Evolutionary conservation across 23 red algal genomes (phyloP), one percentile per base, ranked within the genome.

Genomic region (Cyanidium caldarium): DNA sequence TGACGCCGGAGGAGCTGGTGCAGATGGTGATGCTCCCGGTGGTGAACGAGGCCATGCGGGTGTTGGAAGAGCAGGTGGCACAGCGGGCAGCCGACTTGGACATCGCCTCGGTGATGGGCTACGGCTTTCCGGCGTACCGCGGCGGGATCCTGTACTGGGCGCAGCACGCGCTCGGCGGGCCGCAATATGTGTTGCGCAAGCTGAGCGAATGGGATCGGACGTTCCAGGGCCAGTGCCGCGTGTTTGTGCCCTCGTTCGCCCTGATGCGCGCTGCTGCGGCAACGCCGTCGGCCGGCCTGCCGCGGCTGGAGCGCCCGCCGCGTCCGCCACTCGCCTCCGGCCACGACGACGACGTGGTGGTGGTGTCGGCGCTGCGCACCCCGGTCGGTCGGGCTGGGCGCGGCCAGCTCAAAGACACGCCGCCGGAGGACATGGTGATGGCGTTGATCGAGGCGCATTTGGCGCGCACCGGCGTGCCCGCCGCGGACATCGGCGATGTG

Each of bases 121-220:
- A 84, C 75, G 92, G 78, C 21, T 98, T 98, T 67, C 92, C 92
- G 20, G 71, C 83, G 0, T 86, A 81, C 38, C 80, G 77, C 19
- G 92, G 92, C 25, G 92, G 92, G 2, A 65, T 98, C 15, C 81
- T 98, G 76, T 77, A 83, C 46, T 98, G 92, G 92, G 92, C 92
- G 20, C 56, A 79, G 30, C 70, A 69, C 2, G 58, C 71, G 29
- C 72, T 77, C 45, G 92, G 92, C n/a, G 81, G 83, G 13, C 67
- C 92, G 13, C 40, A 72, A 23, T 75, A 67, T 7, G 74, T 98
- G 12, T 40, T 88, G 3, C 71, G 69, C 21, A 44, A 75, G 37
- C 84, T 98, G 39, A 51, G 79, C 68, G 45, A 16, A 34, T 82
- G 79, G 40, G 38, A 72, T 58, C 38, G 58, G 10, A 44, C 75